These are phyloP conservation scores for Cnidoscolus chayamansa DNA, from an alignment of 441 rosid species.

Conservation along the genomic window DNA sequence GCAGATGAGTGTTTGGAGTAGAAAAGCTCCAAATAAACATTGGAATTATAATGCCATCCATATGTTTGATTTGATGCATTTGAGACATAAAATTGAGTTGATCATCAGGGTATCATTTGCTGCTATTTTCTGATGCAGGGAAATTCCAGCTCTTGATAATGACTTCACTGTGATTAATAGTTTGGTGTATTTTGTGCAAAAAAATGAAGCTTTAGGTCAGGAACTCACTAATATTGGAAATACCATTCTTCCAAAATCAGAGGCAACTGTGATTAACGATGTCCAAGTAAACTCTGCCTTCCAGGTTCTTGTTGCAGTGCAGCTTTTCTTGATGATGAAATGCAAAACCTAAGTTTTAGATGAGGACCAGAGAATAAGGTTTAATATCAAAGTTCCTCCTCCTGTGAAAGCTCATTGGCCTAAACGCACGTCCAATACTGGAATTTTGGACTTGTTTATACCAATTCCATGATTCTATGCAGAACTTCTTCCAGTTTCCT, in stretches of 20 bases:
- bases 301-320: not conserved
- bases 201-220: not conserved
- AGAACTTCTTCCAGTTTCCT: not conserved
- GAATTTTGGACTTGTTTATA: not conserved
- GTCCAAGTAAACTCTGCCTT: not conserved
- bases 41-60: not conserved
- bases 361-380: not conserved
- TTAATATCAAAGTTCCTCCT: too few relatives aligned
- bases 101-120: not conserved
- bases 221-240: not conserved
- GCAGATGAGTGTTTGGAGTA: conserved; percentile 1
- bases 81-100: not conserved
- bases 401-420: too few relatives aligned
- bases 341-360: not conserved
- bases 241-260: not conserved
- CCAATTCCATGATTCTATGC: not conserved
- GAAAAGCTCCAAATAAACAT: not conserved
- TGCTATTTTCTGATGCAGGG: not conserved
- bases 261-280: not conserved
- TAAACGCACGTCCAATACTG: too few relatives aligned
- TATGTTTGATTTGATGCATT: conserved; percentile 4
- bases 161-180: not conserved
- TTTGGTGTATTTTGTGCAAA: not conserved
- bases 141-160: not conserved
- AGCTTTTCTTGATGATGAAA: not conserved